These are phyloP conservation scores for Mycena kentingensis DNA, from an alignment of 768 basidiomycete genomes.

Conservation along the genomic window DNA sequence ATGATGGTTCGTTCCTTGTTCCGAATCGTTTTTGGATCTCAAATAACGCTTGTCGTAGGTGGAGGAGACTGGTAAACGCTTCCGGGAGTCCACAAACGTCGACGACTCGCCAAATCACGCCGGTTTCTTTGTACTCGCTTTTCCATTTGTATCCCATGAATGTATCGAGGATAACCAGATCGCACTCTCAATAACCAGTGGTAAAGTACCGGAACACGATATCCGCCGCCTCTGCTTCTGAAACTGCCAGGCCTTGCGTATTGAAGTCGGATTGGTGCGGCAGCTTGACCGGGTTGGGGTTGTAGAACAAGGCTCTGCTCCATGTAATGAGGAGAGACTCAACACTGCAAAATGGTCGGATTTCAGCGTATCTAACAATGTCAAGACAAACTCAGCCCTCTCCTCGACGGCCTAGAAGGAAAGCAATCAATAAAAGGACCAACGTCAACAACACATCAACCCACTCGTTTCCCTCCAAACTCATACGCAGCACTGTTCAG, in stretches of 20 bases:
- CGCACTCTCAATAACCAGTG: constrained; percentile 15
- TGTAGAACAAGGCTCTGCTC: not conserved
- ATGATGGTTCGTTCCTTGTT: too few relatives aligned
- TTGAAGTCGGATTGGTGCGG: not conserved
- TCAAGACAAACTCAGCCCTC: constrained; percentile 3
- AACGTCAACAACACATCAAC: not conserved
- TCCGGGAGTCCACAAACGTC: too few relatives aligned
- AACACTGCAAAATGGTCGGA: not conserved
- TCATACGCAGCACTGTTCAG: constrained; percentile 19
- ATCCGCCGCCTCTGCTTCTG: not conserved
- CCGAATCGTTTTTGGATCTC: not conserved
- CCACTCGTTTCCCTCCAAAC: constrained; percentile 19
- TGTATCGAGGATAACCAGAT: too few relatives aligned
- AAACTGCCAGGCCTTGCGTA: not conserved
- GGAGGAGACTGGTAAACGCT: constrained; percentile 7
- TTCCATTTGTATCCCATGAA: too few relatives aligned
- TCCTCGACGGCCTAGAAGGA: not conserved
- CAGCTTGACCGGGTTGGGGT: not conserved
- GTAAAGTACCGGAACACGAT: constrained; percentile 3
- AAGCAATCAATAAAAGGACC: not conserved
- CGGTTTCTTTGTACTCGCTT: too few relatives aligned
- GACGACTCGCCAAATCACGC: too few relatives aligned
- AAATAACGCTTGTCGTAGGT: not conserved
- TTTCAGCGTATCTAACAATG: not conserved
- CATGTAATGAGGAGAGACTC: not conserved